These are phyloP conservation scores for Coemansia sp. DNA, from an alignment of 192 early-diverging fungal genomes.

Conservation along the genomic window DNA sequence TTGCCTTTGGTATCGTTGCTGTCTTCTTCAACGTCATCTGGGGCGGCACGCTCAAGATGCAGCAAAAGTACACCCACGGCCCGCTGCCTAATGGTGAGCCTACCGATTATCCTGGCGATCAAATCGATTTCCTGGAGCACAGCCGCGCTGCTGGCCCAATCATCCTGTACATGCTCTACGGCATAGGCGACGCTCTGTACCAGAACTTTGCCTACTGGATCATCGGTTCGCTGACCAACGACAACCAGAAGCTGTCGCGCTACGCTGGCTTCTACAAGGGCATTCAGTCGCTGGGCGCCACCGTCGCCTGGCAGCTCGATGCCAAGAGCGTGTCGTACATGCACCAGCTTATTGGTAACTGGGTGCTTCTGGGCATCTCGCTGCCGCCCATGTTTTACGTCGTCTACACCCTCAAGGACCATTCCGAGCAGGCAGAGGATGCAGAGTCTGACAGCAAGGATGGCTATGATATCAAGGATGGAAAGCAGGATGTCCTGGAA, in stretches of 20 bases:
- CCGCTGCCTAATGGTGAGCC: conserved; percentile 5
- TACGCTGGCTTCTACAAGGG: conserved; percentile 86
- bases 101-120: conserved; percentile 27
- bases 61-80: conserved; percentile 54
- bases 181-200: conserved; percentile 72
- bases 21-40: conserved; percentile 54
- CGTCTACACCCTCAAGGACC: conserved; percentile 48
- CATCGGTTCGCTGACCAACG: conserved; percentile 79
- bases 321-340: conserved; percentile 51
- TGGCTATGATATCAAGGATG: too few species aligned
- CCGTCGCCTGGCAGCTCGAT: conserved; percentile 67
- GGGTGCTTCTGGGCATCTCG: conserved; percentile 53
- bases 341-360: conserved; percentile 55
- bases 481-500: too few species aligned
- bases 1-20: conserved; percentile 49
- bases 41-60: conserved; percentile 58
- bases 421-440: conserved; percentile 18
- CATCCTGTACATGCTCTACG: conserved; percentile 68
- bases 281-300: conserved; percentile 69
- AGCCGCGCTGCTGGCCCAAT: conserved; percentile 55
- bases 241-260: conserved; percentile 59
- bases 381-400: conserved; percentile 54
- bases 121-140: conserved; percentile 42
- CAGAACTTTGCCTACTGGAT: conserved; percentile 79
- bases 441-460: conserved; percentile 1